phyloP scores from a whole-genome alignment of 345 rosid species.

The Gossypium stocksii region DNA sequence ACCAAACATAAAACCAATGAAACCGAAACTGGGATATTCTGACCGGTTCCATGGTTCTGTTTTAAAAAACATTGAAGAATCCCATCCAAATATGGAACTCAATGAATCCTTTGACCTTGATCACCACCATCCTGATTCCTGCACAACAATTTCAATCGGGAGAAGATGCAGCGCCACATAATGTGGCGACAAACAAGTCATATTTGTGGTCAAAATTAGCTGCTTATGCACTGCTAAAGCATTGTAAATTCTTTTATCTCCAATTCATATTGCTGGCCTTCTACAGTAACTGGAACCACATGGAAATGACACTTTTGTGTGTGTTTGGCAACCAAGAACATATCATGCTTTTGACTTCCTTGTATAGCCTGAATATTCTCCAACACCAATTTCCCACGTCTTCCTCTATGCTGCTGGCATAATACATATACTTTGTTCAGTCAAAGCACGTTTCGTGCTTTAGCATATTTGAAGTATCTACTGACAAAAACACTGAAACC shows the following conservation, averaged over 20 bases:
- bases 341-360: background rate
- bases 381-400: conserved; percentile 14
- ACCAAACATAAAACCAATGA: too few species aligned
- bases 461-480: background rate
- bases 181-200: background rate
- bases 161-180: background rate
- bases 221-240: background rate
- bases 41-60: too few species aligned
- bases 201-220: conserved; percentile 24
- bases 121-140: background rate
- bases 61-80: too few species aligned
- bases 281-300: conserved; percentile 14
- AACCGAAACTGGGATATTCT: too few species aligned
- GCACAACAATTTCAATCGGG: background rate
- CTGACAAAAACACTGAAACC: background rate
- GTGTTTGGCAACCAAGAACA: background rate
- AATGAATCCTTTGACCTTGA: too few species aligned
- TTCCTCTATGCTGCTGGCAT: background rate
- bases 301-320: background rate
- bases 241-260: background rate
- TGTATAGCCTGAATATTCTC: conserved; percentile 1
- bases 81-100: too few species aligned
- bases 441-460: conserved; percentile 28
- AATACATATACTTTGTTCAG: conserved; percentile 12
- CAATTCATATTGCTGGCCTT: background rate